Percentiles rank a stretch among this genome's conserved stretches.
Evolutionary conservation across 129 eudicot genomes (phyloP).

Genomic region (Flaveria ramosissima): DNA sequence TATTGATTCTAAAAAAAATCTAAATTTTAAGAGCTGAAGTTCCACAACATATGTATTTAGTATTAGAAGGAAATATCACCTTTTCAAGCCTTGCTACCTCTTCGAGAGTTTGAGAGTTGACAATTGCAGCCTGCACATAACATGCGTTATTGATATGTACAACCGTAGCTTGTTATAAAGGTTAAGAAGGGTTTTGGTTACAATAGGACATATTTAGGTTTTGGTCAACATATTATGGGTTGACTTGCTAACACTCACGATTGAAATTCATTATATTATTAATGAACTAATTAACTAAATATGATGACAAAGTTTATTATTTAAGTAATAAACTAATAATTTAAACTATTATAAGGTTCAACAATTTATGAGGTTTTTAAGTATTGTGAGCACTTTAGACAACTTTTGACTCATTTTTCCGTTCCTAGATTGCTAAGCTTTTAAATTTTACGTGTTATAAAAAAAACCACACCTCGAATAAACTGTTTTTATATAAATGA

Average conservation of each 20-base stretch:
- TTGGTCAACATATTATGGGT: background rate
- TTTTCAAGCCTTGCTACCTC: constrained; percentile 98
- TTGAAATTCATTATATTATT: background rate
- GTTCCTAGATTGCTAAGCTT: background rate
- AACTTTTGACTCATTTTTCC: background rate
- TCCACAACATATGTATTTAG: background rate
- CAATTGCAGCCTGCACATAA: constrained; percentile 87
- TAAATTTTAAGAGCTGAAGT: background rate
- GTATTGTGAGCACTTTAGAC: background rate
- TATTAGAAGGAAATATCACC: constrained; percentile 43
- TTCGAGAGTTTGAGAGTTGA: constrained; percentile 95
- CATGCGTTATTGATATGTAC: background rate
- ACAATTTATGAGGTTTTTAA: background rate
- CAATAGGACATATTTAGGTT: background rate
- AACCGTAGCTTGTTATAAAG: background rate
- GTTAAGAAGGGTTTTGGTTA: background rate
- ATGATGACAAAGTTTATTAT: background rate
- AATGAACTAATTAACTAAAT: background rate
- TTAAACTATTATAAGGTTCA: background rate
- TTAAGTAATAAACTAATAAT: background rate
- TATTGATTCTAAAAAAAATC: background rate
- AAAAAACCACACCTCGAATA: background rate
- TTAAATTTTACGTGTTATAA: background rate
- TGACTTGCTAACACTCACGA: background rate
- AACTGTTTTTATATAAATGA: background rate